These are phyloP conservation scores for Kandelia obovata DNA, from an alignment of 345 rosid species.

Conservation along the genomic window DNA sequence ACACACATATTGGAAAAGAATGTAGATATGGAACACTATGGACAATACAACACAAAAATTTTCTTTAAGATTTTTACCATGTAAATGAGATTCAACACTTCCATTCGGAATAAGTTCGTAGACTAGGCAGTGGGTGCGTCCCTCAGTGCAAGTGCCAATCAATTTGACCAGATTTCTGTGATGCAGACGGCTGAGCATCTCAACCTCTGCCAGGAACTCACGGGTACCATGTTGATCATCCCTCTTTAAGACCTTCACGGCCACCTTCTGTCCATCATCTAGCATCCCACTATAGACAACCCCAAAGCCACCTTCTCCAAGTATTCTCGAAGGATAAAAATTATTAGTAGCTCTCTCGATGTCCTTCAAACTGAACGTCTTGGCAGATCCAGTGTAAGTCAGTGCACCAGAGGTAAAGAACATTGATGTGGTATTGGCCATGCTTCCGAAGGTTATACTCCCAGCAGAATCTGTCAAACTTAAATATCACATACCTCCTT, in stretches of 20 bases:
- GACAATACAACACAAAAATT: too few species aligned
- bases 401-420: conserved; percentile 38
- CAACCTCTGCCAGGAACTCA: conserved; percentile 73
- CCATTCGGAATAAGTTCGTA: conserved; percentile 71
- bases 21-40: not conserved
- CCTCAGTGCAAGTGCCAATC: conserved; percentile 58
- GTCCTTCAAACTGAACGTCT: conserved; percentile 41
- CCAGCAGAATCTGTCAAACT: conserved; percentile 31
- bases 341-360: conserved; percentile 51
- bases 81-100: conserved; percentile 69
- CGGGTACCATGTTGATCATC: conserved; percentile 55
- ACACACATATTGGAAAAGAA: not conserved
- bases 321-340: conserved; percentile 45
- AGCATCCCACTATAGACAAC: conserved; percentile 52
- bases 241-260: conserved; percentile 71
- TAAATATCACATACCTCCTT: not conserved
- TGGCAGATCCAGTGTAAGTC: conserved; percentile 53
- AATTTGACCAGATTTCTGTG: conserved; percentile 68
- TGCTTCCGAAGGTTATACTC: conserved; percentile 21
- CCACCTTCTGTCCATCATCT: conserved; percentile 57
- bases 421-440: conserved; percentile 32
- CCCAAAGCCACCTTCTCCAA: conserved; percentile 82
- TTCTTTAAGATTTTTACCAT: conserved; percentile 32
- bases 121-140: conserved; percentile 47
- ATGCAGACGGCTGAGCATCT: conserved; percentile 78